A percentile compares a stretch with the other conserved stretches of the same genome.
These are phyloP conservation scores for Trichosporon sp. DNA, from an alignment of 1,284 basidiomycete species.

Conservation along the genomic window DNA sequence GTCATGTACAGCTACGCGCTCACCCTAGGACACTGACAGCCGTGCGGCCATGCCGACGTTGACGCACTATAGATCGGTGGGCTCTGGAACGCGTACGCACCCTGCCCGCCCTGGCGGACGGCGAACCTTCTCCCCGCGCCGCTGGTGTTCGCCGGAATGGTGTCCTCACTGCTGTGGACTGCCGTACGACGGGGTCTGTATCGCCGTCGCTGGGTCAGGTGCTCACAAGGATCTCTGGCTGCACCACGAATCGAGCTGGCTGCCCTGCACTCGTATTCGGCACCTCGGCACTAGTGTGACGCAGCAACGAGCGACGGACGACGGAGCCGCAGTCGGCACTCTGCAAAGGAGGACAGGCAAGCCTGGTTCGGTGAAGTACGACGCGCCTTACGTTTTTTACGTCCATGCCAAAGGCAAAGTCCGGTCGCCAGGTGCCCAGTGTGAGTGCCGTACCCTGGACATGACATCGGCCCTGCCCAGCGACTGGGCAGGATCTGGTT, in stretches of 20 bases:
- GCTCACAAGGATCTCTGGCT: too few relatives aligned
- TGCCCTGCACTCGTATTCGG: neutral
- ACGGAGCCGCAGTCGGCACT: neutral
- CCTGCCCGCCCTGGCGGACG: neutral
- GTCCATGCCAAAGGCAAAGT: slow-evolving; percentile 1
- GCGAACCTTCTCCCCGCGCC: neutral
- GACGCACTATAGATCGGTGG: neutral
- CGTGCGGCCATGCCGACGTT: neutral
- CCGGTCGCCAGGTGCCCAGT: slow-evolving; percentile 4
- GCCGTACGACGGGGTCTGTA: neutral
- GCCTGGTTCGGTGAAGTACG: neutral
- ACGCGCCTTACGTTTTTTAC: slow-evolving; percentile 11
- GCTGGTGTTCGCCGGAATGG: neutral
- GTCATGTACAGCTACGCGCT: neutral
- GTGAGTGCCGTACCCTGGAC: neutral
- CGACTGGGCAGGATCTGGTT: neutral
- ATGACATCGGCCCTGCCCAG: neutral
- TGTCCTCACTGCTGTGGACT: neutral
- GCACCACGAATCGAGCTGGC: neutral
- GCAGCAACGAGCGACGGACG: neutral
- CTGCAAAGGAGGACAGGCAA: neutral
- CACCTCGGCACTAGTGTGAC: neutral
- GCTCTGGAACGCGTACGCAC: neutral
- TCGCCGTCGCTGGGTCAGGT: neutral
- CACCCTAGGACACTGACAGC: neutral